Percentiles rank a stretch among this genome's conserved stretches.
These are phyloP conservation scores for Neurospora tetrasperma DNA, from an alignment of 495 filamentous ascomycete species.

Conservation along the genomic window DNA sequence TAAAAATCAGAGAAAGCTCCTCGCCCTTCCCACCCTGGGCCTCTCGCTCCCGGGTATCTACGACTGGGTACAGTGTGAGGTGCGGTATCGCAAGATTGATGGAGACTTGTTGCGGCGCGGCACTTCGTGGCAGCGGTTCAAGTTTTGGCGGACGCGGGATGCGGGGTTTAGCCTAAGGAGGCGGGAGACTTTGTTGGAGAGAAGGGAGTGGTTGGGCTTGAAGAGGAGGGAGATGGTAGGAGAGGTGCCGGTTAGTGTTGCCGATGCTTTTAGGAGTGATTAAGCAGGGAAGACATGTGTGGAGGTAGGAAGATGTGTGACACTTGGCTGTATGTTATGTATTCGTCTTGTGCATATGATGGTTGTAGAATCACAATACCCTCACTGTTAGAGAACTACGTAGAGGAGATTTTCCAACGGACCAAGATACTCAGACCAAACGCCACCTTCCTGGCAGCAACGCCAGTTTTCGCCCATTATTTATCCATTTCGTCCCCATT, in stretches of 20 bases:
- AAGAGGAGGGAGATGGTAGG: background rate
- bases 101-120: conserved; percentile 14
- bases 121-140: background rate
- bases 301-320: too few relatives aligned
- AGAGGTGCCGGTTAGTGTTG: background rate
- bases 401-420: background rate
- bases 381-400: background rate
- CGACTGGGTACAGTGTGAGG: conserved; percentile 33
- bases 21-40: conserved; percentile 43
- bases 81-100: conserved; percentile 39
- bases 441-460: background rate
- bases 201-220: background rate
- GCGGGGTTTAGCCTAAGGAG: background rate
- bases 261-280: background rate
- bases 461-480: background rate
- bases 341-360: background rate
- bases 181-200: background rate
- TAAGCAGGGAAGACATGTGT: background rate
- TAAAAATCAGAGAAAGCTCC: conserved; percentile 17
- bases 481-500: background rate
- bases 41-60: conserved; percentile 23
- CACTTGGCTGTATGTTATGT: background rate
- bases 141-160: background rate
- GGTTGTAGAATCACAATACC: background rate
- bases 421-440: background rate